Evolutionary conservation across 257 asterid species (phyloP).

Genomic region (Solanum habrochaites): DNA sequence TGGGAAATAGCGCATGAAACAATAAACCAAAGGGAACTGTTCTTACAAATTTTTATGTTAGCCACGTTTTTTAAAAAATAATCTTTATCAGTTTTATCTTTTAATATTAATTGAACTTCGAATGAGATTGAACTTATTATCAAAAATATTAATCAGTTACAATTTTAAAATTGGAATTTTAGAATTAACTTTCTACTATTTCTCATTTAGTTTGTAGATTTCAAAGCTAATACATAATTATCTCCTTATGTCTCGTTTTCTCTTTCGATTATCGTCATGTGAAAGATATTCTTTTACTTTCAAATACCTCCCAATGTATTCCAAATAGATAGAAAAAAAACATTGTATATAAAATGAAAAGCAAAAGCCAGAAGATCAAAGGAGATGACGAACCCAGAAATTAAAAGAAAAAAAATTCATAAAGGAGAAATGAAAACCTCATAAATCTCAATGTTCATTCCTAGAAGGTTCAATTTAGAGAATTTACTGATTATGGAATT

Average conservation of each 20-base stretch:
- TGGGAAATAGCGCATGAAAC: too few relatives aligned
- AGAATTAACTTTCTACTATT: too few relatives aligned
- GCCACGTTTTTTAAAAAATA: too few relatives aligned
- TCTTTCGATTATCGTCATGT: too few relatives aligned
- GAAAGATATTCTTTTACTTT: not conserved
- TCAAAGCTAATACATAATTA: too few relatives aligned
- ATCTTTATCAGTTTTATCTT: too few relatives aligned
- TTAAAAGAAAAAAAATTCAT: too few relatives aligned
- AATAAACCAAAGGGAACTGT: too few relatives aligned
- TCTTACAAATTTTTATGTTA: too few relatives aligned
- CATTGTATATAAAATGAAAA: not conserved
- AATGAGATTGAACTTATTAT: too few relatives aligned
- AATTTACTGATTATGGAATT: not conserved
- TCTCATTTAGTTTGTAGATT: not conserved
- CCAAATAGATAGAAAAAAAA: not conserved
- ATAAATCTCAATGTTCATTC: not conserved
- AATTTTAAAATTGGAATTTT: too few relatives aligned
- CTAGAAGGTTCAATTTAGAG: not conserved
- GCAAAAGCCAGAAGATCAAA: not conserved
- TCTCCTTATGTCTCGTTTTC: not conserved
- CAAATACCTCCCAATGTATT: not conserved
- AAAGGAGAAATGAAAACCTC: not conserved
- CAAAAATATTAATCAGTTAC: not conserved
- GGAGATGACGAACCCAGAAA: not conserved
- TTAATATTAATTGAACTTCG: too few relatives aligned